Percentiles rank a stretch among this genome's conserved stretches.
phyloP scores from a whole-genome alignment of 305 asterid species.

The Rubia peregrina region DNA sequence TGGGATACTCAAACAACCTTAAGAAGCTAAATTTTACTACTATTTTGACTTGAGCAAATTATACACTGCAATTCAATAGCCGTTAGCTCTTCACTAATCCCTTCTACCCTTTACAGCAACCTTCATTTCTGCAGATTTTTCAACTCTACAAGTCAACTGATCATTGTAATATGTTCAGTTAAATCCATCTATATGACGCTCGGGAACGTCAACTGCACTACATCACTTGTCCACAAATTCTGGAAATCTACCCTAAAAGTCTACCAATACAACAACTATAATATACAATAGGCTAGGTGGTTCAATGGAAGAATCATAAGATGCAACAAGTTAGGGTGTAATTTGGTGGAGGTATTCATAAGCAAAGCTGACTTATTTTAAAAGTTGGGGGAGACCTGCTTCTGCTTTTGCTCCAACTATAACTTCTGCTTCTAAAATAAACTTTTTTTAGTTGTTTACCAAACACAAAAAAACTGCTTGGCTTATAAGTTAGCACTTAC shows the following conservation, averaged over 20 bases:
- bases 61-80: not conserved
- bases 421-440: too few species aligned
- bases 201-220: not conserved
- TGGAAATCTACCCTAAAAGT: not conserved
- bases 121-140: not conserved
- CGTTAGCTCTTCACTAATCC: not conserved
- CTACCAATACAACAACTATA: not conserved
- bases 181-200: not conserved
- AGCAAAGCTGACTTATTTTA: too few species aligned
- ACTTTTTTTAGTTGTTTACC: too few species aligned
- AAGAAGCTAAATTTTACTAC: not conserved
- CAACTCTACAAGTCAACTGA: not conserved
- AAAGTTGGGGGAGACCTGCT: too few species aligned
- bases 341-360: too few species aligned
- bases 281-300: not conserved
- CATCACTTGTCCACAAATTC: not conserved
- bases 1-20: not conserved
- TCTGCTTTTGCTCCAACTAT: too few species aligned
- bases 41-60: too few species aligned
- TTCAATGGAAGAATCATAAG: not conserved
- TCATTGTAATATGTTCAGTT: not conserved
- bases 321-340: too few species aligned
- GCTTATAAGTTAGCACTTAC: too few species aligned
- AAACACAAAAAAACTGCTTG: too few species aligned
- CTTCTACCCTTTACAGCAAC: not conserved